Evolutionary conservation across 371 early-diverging fungal genomes (phyloP).

Genomic region (Syncephalastrum sp.): DNA sequence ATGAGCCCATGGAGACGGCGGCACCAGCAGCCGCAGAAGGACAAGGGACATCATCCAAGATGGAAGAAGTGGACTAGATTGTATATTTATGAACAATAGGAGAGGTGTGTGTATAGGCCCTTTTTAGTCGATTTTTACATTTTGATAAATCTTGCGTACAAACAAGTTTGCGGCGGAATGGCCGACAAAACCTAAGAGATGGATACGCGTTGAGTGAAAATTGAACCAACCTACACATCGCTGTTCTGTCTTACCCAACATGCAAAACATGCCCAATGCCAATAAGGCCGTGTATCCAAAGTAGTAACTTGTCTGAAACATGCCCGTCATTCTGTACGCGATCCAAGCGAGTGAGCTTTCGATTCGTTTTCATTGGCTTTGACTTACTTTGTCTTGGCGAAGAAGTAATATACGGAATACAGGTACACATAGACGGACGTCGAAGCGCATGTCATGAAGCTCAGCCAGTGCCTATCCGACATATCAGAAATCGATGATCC

Average conservation of each 20-base stretch:
- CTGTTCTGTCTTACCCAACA: slow-evolving; percentile 57
- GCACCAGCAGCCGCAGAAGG: slow-evolving; percentile 40
- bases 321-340: slow-evolving; percentile 70
- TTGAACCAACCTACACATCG: not conserved
- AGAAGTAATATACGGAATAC: slow-evolving; percentile 80
- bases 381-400: slow-evolving; percentile 69
- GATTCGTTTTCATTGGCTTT: not conserved
- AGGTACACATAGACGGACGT: slow-evolving; percentile 77
- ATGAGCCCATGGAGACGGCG: slow-evolving; percentile 18
- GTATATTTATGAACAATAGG: no score
- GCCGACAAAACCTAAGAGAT: slow-evolving; percentile 53
- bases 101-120: no score
- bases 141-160: slow-evolving; percentile 71
- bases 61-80: slow-evolving; percentile 95
- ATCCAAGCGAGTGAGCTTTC: not conserved
- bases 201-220: no score
- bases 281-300: slow-evolving; percentile 78
- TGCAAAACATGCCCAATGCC: slow-evolving; percentile 66
- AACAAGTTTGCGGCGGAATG: slow-evolving; percentile 64
- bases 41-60: slow-evolving; percentile 79
- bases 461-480: slow-evolving; percentile 72
- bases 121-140: slow-evolving; percentile 69
- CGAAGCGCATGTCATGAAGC: slow-evolving; percentile 77
- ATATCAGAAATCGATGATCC: not conserved
- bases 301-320: slow-evolving; percentile 79